Evolutionary conservation across 2,329 filamentous ascomycete species (phyloP).

Genomic region (Alternaria tenuissima): DNA sequence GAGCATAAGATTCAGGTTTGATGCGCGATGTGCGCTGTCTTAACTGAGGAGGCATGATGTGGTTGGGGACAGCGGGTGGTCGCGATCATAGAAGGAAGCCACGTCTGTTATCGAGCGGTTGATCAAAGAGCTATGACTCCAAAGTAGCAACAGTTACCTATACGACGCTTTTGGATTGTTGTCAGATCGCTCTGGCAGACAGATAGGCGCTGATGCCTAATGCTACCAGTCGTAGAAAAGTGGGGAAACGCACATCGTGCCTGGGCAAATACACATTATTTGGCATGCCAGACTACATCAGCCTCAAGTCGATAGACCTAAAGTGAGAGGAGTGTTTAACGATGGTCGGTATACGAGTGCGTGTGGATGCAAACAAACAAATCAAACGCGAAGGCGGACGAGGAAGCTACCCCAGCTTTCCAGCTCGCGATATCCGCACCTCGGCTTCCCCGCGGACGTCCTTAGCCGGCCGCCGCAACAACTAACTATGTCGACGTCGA

Average conservation of each 20-base stretch:
- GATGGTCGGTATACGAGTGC: background rate
- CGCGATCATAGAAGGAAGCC: background rate
- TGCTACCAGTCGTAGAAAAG: background rate
- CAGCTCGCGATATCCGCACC: slow-evolving; percentile 27
- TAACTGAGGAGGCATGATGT: slow-evolving; percentile 8
- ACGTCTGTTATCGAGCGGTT: slow-evolving; percentile 3
- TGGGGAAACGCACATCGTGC: background rate
- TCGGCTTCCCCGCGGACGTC: slow-evolving; percentile 46
- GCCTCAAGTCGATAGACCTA: no score
- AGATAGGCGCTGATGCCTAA: background rate
- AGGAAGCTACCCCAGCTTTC: slow-evolving; percentile 4
- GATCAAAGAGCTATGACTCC: background rate
- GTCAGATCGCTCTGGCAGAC: background rate
- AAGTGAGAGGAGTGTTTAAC: background rate
- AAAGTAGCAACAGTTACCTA: background rate
- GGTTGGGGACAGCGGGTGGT: background rate
- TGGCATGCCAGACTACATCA: background rate
- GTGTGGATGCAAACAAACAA: slow-evolving; percentile 1
- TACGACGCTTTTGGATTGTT: background rate
- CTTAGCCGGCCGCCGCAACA: slow-evolving; percentile 36
- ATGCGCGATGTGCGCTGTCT: slow-evolving; percentile 9
- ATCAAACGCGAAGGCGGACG: background rate
- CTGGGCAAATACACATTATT: background rate
- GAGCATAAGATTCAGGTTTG: slow-evolving; percentile 1
- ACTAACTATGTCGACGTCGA: slow-evolving; percentile 43